Percentiles rank a stretch among this genome's conserved stretches.
Evolutionary conservation across 1,284 basidiomycete genomes (phyloP).

Genomic region (Ustilago trichophora): DNA sequence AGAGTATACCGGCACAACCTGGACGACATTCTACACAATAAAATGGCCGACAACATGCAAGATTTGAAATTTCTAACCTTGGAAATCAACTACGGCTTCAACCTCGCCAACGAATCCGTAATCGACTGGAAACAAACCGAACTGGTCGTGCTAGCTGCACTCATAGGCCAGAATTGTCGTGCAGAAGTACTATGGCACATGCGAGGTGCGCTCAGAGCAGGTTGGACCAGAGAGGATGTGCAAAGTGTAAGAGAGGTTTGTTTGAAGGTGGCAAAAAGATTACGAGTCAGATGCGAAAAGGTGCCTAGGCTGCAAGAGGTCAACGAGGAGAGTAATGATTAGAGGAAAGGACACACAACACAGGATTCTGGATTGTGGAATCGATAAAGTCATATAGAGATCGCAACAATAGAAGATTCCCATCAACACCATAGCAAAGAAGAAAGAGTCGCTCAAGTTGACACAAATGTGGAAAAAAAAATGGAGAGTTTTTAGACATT

Average conservation of each 20-base stretch:
- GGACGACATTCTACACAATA: constrained; percentile 5
- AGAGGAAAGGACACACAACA: not conserved
- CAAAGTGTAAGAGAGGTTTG: constrained; percentile 1
- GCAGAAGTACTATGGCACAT: constrained; percentile 40
- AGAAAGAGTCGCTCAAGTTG: too few relatives aligned
- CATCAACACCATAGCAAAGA: too few relatives aligned
- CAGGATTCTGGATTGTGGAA: not conserved
- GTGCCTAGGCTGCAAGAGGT: constrained; percentile 18
- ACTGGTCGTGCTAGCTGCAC: constrained; percentile 19
- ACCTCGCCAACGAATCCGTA: constrained; percentile 7
- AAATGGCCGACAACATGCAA: constrained; percentile 28
- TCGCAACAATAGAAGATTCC: too few relatives aligned
- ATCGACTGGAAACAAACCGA: constrained; percentile 26
- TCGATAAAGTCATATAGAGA: not conserved
- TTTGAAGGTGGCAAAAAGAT: constrained; percentile 6
- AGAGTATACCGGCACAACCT: constrained; percentile 40
- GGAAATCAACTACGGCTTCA: constrained; percentile 47
- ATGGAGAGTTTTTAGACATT: not conserved
- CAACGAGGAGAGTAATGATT: constrained; percentile 21
- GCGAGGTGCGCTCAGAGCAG: constrained; percentile 24
- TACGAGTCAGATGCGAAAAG: constrained; percentile 9
- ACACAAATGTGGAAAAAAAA: too few relatives aligned
- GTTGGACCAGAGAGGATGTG: constrained; percentile 26
- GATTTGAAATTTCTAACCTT: constrained; percentile 37
- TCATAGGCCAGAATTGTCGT: constrained; percentile 20